Evolutionary conservation across 352 stramenopile genomes (phyloP), one percentile per base, ranked within the genome.

Genomic region (Pythium rishiriense): DNA sequence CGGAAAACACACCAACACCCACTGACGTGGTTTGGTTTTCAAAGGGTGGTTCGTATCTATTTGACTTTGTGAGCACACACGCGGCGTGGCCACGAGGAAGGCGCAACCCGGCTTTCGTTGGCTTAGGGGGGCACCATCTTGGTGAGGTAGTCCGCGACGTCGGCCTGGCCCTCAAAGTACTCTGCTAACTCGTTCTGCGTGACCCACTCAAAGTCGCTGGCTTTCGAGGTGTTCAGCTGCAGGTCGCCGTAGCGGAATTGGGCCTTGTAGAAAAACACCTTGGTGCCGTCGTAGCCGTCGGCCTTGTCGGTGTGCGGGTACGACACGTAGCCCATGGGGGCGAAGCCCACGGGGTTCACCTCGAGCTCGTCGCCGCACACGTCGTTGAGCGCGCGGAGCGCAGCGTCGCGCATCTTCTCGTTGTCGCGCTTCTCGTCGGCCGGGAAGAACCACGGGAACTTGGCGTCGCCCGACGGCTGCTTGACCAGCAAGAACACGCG

Each of bases 251-350:
- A 49, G 33, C 85, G 57, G 21, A 83, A 59, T 74, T 94, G 83
- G 26, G 85, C 82, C 72, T 94, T 94, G 78, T 93, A 94, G 62
- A 93, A 92, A 60, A 94, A 94, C 37, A 94, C 73, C 66, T 94
- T 94, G 41, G 85, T 94, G 63, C 85, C 85, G 54, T 92, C 78
- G 51, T 81, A 67, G 60, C 60, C 87, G 51, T 64, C 53, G 66
- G 57, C 50, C 39, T 48, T 33, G 33, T 87, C 65, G 26, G 78
- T 74, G 74, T 94, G 83, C 64, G 78, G 48, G 69, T 90, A 88
- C 66, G 79, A 62, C 28, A 94, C 72, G 73, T 92, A 85, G 41
- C 85, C 85, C 47, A 91, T 89, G 12, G 85, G 85, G n/a, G 75
- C 81, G 21, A 90, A 90, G 41, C 85, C 83, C 58, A 93, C 73